Evolutionary conservation across 345 rosid genomes (phyloP).

Genomic region (Gossypium mustelinum): DNA sequence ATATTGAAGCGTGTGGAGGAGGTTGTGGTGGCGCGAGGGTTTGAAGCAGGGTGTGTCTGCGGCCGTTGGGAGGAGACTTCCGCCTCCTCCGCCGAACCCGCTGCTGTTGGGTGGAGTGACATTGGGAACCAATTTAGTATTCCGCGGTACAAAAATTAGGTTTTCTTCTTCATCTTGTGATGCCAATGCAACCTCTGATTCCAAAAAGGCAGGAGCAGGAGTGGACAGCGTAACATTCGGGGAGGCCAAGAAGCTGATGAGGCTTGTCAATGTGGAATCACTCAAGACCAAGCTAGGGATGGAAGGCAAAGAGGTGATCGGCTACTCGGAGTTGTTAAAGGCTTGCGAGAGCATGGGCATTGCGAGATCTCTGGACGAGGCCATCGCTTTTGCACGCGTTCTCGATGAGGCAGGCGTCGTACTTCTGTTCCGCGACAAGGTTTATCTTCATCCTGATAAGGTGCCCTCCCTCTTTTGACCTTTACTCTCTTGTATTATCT

Average conservation of each 20-base stretch:
- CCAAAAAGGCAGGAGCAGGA: slow-evolving; percentile 8
- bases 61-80: slow-evolving; percentile 18
- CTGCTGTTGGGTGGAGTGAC: neutral
- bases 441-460: slow-evolving; percentile 87
- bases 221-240: slow-evolving; percentile 31
- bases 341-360: slow-evolving; percentile 63
- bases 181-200: neutral
- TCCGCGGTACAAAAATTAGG: neutral
- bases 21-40: slow-evolving; percentile 17
- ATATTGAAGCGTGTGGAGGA: slow-evolving; percentile 33
- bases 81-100: neutral
- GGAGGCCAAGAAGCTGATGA: slow-evolving; percentile 80
- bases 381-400: slow-evolving; percentile 63
- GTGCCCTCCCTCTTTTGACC: slow-evolving; percentile 24
- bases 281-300: slow-evolving; percentile 62
- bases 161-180: slow-evolving; percentile 9
- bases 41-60: slow-evolving; percentile 20
- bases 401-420: slow-evolving; percentile 89
- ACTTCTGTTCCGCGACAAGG: slow-evolving; percentile 82
- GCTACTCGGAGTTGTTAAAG: slow-evolving; percentile 51
- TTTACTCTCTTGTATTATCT: neutral
- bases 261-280: slow-evolving; percentile 75
- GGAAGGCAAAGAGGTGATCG: slow-evolving; percentile 64
- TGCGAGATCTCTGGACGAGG: slow-evolving; percentile 72
- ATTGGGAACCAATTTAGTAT: neutral